Base-by-base conservation (phyloP, 805 yeast genomes). In the Wickerhamiella alocasiicola region DNA sequence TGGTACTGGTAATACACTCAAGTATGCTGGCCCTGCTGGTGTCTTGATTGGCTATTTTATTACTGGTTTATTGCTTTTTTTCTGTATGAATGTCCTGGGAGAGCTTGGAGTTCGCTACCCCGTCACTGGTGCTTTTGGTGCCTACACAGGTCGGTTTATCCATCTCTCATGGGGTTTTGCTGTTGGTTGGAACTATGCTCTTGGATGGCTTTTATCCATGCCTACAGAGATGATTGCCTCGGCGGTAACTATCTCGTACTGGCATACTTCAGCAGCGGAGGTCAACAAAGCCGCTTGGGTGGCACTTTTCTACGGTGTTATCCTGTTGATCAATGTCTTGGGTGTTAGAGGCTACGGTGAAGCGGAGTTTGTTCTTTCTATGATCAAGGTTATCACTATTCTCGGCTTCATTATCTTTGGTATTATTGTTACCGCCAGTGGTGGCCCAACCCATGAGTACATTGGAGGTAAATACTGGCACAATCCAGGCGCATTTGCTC, bases 131-230 rank as follows among this genome's bases (percentile, higher is more conserved):
- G 68, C 75, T 9, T 72, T 73, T 49, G 67, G 71, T 41, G 68
- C 71, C 40, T 72, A 65, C 54, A 69, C 74, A 44, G 64, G 72
- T 36, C 62, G 80, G 48, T 68, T 76, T 47, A 63, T 75, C 42
- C 79, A 76, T 46, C 75, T 76, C 4, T 68, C 76, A 2, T 62
- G 73, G 51, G 81, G 81, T 0, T 76, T 76, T 52, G 72, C 81
- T n/a, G 69, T 73, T 48, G 81, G 77, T 15, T 73, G 78, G 79
- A 72, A 74, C 53, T 76, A 76, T 50, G 68, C 69, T 37, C 55
- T 75, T 45, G 77, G 74, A 51, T 70, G 74, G 73, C 58, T 75
- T 28, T 72, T 75, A 26, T 67, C 74, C 24, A 60, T 74, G 29
- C 82, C 83, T 0, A 60, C 76, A 43, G 83, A 76, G 51, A 61